phyloP scores from a whole-genome alignment of 208 protist species.

The Leishmania lainsoni region DNA sequence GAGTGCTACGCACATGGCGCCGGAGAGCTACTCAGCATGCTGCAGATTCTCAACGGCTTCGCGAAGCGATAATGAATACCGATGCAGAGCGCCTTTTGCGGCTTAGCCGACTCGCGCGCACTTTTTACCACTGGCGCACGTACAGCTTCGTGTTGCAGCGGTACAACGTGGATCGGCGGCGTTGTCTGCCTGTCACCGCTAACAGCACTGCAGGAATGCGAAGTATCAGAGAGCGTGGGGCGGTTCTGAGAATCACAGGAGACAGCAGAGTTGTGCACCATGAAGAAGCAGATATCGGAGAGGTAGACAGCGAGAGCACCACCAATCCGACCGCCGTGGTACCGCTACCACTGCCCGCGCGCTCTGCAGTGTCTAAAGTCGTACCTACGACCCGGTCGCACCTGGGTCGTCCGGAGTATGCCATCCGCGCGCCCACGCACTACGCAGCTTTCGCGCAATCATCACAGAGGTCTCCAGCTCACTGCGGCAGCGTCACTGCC shows the following conservation, averaged over 20 bases:
- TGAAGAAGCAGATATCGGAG: background rate
- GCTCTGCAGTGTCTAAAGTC: background rate
- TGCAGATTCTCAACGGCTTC: background rate
- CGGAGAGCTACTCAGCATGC: slow-evolving; percentile 18
- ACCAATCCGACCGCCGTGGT: background rate
- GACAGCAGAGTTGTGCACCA: background rate
- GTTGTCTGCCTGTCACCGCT: slow-evolving; percentile 7
- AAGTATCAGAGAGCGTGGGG: too few species aligned
- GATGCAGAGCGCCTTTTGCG: slow-evolving; percentile 8
- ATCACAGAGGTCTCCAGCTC: background rate
- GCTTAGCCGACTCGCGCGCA: slow-evolving; percentile 15
- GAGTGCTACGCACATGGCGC: slow-evolving; percentile 27
- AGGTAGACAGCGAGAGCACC: background rate
- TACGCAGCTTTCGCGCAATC: background rate
- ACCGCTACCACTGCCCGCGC: background rate
- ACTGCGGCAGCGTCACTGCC: background rate
- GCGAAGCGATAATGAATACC: background rate
- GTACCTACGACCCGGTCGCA: background rate
- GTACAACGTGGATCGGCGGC: slow-evolving; percentile 30
- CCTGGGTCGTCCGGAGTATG: background rate
- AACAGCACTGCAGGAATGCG: background rate
- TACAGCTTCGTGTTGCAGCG: slow-evolving; percentile 12
- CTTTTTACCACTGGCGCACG: slow-evolving; percentile 42
- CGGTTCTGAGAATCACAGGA: background rate
- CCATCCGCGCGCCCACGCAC: background rate